Evolutionary conservation across 139 green algal genomes (phyloP).

Genomic region (Chlorella sp.): DNA sequence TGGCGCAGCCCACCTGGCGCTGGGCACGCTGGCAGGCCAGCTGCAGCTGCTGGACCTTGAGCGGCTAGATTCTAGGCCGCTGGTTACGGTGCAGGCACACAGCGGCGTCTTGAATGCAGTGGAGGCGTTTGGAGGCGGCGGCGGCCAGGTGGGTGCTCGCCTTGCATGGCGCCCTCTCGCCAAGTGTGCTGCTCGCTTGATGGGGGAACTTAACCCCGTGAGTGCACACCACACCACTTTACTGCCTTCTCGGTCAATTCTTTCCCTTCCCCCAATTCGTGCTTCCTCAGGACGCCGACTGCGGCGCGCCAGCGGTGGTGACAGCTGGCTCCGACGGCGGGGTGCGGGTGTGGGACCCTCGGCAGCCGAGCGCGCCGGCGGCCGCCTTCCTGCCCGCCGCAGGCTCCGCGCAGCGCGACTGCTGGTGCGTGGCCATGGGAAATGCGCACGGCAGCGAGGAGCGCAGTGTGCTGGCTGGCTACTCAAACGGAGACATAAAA

Average conservation of each 20-base stretch:
- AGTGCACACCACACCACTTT: not conserved
- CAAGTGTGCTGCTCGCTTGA: not conserved
- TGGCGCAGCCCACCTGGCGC: conserved; percentile 71
- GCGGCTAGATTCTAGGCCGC: conserved; percentile 44
- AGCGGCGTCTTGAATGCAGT: conserved; percentile 82
- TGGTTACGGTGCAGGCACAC: conserved; percentile 76
- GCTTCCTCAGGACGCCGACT: conserved; percentile 42
- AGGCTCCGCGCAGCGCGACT: not conserved
- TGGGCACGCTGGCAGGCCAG: conserved; percentile 80
- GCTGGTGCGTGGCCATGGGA: conserved; percentile 76
- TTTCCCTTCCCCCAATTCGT: not conserved
- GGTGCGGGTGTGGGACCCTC: conserved; percentile 90
- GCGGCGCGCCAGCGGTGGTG: conserved; percentile 82
- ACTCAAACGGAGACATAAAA: conserved; percentile 90
- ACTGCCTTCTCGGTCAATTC: not conserved
- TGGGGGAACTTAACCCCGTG: not conserved
- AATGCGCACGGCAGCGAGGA: conserved; percentile 88
- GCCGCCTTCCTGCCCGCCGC: conserved; percentile 82
- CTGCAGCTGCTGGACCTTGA: conserved; percentile 86
- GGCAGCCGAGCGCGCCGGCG: conserved; percentile 80
- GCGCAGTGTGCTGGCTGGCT: conserved; percentile 86
- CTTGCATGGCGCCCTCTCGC: too few species aligned
- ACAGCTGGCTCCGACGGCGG: conserved; percentile 86
- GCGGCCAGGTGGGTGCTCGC: conserved; percentile 61
- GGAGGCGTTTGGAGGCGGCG: conserved; percentile 72